These are phyloP conservation scores for Fomitopsis pinicola DNA, from an alignment of 1,284 basidiomycete species.

Conservation along the genomic window DNA sequence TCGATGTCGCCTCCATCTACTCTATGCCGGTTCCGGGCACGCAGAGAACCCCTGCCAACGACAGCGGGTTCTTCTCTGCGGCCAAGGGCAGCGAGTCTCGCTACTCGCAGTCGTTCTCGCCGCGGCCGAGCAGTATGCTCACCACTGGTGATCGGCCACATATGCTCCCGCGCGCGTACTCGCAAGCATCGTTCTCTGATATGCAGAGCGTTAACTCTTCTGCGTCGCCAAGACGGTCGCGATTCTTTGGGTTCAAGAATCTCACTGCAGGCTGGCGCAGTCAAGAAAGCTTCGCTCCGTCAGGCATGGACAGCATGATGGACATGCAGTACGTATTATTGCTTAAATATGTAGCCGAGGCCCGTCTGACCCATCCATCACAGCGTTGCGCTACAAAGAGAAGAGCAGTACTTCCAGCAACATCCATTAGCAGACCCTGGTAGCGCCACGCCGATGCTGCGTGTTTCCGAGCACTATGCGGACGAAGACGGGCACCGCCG, in stretches of 20 bases:
- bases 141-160: slow-evolving; percentile 58
- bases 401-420: slow-evolving; percentile 37
- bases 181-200: slow-evolving; percentile 75
- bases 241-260: slow-evolving; percentile 82
- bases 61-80: slow-evolving; percentile 49
- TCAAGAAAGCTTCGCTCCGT: slow-evolving; percentile 72
- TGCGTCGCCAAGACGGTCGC: slow-evolving; percentile 61
- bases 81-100: slow-evolving; percentile 48
- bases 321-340: slow-evolving; percentile 82
- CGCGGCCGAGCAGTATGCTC: slow-evolving; percentile 60
- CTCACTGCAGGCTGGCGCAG: slow-evolving; percentile 72
- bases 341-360: neutral
- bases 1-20: slow-evolving; percentile 68
- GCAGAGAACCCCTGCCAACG: slow-evolving; percentile 44
- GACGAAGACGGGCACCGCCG: slow-evolving; percentile 32
- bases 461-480: slow-evolving; percentile 54
- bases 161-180: slow-evolving; percentile 57
- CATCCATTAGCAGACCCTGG: slow-evolving; percentile 25
- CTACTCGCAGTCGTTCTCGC: slow-evolving; percentile 54
- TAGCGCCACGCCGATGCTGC: slow-evolving; percentile 35
- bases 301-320: slow-evolving; percentile 73
- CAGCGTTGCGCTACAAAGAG: slow-evolving; percentile 73
- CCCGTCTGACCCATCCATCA: slow-evolving; percentile 6
- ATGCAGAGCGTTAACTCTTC: slow-evolving; percentile 64
- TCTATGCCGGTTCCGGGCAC: slow-evolving; percentile 53